Percentiles rank a stretch among this genome's conserved stretches.
These are phyloP conservation scores for Hibiscus mutabilis DNA, from an alignment of 345 rosid species.

Conservation along the genomic window DNA sequence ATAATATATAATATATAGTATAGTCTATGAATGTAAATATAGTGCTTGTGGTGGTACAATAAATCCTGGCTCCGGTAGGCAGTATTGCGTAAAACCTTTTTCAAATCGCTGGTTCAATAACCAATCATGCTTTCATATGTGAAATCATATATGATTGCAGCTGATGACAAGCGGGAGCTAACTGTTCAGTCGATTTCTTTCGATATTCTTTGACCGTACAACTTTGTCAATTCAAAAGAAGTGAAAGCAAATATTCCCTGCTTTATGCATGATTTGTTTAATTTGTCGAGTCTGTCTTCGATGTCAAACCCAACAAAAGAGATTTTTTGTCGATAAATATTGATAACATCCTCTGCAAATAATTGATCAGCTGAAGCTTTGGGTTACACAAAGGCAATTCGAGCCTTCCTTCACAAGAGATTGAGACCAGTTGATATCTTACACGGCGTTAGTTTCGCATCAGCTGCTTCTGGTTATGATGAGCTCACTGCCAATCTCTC, in stretches of 20 bases:
- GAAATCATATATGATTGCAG: not conserved
- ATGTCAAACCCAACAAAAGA: not conserved
- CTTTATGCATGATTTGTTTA: constrained; percentile 37
- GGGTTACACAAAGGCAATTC: constrained; percentile 46
- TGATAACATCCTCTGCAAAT: not conserved
- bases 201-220: not conserved
- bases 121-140: not conserved
- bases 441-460: constrained; percentile 84
- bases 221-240: not conserved
- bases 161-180: not conserved
- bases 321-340: not conserved
- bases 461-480: constrained; percentile 90
- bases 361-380: constrained; percentile 52
- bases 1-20: too few relatives aligned
- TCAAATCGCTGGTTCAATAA: not conserved
- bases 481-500: constrained; percentile 78
- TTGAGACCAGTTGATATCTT: constrained; percentile 39
- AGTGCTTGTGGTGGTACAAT: not conserved
- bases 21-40: too few relatives aligned
- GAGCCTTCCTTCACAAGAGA: constrained; percentile 62
- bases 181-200: not conserved
- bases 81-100: not conserved
- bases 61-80: not conserved
- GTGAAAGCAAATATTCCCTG: constrained; percentile 47
- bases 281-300: not conserved